A percentile compares a stretch with the other conserved stretches of the same genome.
Conservation (phyloP, 352 stramenopile species). For the Globisporangium megalacanthum region DNA sequence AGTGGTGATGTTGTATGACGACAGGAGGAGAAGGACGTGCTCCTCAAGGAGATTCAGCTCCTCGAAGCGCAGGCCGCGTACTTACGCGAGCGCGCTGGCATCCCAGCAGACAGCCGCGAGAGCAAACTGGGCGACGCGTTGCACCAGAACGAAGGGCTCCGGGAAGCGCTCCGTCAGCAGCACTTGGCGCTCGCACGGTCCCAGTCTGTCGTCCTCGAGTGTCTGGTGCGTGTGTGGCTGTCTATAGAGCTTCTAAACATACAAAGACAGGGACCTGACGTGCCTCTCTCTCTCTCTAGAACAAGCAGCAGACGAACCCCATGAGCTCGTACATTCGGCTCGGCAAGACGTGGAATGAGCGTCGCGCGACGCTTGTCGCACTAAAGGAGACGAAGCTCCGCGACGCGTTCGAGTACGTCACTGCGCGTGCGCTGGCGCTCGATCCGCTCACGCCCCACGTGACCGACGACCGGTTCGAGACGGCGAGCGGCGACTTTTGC, state of each 20-base stretch:
- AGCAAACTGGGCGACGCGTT: slow-evolving; percentile 8
- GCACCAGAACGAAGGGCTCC: slow-evolving; percentile 9
- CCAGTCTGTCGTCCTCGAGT: slow-evolving; percentile 15
- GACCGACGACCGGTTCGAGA: slow-evolving; percentile 19
- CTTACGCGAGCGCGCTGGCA: slow-evolving; percentile 22
- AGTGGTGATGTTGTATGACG: too few relatives aligned
- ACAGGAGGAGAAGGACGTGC: slow-evolving; percentile 41
- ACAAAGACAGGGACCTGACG: neutral
- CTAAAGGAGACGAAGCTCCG: slow-evolving; percentile 1
- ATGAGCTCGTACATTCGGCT: slow-evolving; percentile 40
- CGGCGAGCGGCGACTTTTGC: slow-evolving; percentile 25
- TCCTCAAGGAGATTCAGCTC: slow-evolving; percentile 25
- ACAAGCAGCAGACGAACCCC: slow-evolving; percentile 9
- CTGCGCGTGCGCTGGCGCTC: neutral
- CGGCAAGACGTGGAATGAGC: slow-evolving; percentile 17
- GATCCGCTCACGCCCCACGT: slow-evolving; percentile 22
- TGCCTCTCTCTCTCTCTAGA: neutral
- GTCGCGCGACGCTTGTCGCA: neutral
- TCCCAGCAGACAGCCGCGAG: slow-evolving; percentile 14
- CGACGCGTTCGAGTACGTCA: neutral
- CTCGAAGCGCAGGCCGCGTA: slow-evolving; percentile 26
- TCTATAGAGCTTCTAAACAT: too few relatives aligned
- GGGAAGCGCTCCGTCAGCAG: slow-evolving; percentile 16
- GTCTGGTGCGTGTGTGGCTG: slow-evolving; percentile 6
- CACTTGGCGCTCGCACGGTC: slow-evolving; percentile 11